phyloP scores from a whole-genome alignment of 1,139 yeast species.

The Taiozyma sp. region DNA sequence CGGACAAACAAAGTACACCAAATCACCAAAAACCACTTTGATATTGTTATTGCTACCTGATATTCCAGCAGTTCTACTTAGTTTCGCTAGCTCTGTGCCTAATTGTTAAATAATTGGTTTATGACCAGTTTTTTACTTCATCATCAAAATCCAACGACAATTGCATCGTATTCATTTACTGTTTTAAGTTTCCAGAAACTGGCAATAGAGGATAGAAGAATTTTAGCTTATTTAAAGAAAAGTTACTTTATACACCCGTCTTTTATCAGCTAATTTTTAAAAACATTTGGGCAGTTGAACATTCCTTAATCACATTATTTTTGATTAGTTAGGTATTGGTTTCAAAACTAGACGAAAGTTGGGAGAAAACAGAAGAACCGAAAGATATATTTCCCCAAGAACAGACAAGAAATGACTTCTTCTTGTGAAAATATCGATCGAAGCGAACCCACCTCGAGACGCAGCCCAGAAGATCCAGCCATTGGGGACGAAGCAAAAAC shows the following conservation, averaged over 20 bases:
- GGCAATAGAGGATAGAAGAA: too few species aligned
- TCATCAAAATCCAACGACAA: background rate
- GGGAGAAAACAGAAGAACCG: background rate
- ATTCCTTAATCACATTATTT: background rate
- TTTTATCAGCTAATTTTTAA: too few species aligned
- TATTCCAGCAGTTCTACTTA: too few species aligned
- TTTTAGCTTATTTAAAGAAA: background rate
- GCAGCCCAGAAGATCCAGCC: background rate
- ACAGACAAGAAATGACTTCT: background rate
- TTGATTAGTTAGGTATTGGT: background rate
- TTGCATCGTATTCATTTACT: too few species aligned
- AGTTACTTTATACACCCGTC: background rate
- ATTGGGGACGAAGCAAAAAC: background rate
- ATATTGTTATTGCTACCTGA: too few species aligned
- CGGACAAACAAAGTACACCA: background rate
- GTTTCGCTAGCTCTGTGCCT: too few species aligned
- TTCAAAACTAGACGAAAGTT: background rate
- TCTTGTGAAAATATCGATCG: background rate
- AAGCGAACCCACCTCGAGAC: background rate
- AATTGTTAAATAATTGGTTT: too few species aligned
- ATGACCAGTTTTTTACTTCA: background rate
- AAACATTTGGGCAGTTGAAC: background rate
- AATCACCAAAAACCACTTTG: background rate
- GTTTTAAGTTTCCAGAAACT: too few species aligned
- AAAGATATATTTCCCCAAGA: background rate